Percentiles rank a stretch among this genome's conserved stretches.
phyloP scores from a whole-genome alignment of 768 basidiomycete species.

The Boletus rufocinnamomeus region DNA sequence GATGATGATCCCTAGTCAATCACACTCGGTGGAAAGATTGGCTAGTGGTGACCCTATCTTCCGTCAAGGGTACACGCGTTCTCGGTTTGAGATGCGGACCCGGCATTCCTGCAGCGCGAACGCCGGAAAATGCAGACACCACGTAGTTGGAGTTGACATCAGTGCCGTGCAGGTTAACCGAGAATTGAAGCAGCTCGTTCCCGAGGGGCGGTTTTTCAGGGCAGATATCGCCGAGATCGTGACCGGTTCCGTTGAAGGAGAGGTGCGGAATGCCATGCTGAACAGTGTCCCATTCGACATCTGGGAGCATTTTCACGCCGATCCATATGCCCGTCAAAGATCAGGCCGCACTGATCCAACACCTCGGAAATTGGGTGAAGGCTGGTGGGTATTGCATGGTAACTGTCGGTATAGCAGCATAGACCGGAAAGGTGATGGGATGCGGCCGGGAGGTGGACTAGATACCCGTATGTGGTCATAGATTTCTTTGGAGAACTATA shows the following conservation, averaged over 20 bases:
- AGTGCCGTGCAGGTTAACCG: constrained; percentile 13
- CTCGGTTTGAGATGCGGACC: constrained; percentile 11
- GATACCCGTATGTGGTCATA: constrained; percentile 8
- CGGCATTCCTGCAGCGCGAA: constrained; percentile 11
- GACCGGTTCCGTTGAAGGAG: background rate
- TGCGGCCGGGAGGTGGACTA: background rate
- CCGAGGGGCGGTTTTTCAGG: constrained; percentile 4
- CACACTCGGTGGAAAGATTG: constrained; percentile 3
- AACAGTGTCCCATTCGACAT: background rate
- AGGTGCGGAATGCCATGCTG: constrained; percentile 1
- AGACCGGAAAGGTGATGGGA: constrained; percentile 1
- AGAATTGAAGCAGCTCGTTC: constrained; percentile 9
- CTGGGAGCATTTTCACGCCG: constrained; percentile 7
- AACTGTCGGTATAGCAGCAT: constrained; percentile 6
- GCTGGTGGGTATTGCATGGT: constrained; percentile 12
- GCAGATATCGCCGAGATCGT: constrained; percentile 10
- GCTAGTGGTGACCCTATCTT: constrained; percentile 1
- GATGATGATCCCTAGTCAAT: constrained; percentile 1
- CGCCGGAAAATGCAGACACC: constrained; percentile 6
- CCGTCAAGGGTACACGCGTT: constrained; percentile 1
- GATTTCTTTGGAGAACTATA: constrained; percentile 10
- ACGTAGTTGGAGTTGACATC: constrained; percentile 7
- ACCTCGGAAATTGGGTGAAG: constrained; percentile 23
- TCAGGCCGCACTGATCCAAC: constrained; percentile 8
- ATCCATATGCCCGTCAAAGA: constrained; percentile 14